Conservation (phyloP, 768 basidiomycete genomes). For the Boletus pseudopeckii region DNA sequence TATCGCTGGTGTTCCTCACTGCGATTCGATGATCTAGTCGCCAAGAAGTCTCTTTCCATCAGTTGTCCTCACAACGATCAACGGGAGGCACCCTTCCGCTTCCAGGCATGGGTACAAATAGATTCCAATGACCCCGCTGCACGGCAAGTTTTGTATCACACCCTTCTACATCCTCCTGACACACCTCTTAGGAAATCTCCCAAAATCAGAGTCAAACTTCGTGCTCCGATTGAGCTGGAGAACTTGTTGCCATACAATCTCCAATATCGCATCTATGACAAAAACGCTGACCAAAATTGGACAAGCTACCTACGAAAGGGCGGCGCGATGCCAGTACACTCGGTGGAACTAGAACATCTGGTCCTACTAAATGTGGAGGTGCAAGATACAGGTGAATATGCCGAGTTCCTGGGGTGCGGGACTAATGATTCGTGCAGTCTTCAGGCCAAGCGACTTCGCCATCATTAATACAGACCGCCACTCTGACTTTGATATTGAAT, state of each 20-base stretch:
- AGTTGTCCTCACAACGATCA: constrained; percentile 81
- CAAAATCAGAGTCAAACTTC: constrained; percentile 77
- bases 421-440: constrained; percentile 45
- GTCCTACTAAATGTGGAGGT: constrained; percentile 86
- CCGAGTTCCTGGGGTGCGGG: not conserved
- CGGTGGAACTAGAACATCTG: constrained; percentile 87
- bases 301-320: constrained; percentile 89
- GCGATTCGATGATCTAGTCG: constrained; percentile 84
- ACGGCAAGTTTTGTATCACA: constrained; percentile 41
- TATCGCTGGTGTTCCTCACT: constrained; percentile 90
- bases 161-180: constrained; percentile 3
- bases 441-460: constrained; percentile 92
- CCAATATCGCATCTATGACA: constrained; percentile 96
- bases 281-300: constrained; percentile 92
- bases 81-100: constrained; percentile 85
- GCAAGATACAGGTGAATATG: constrained; percentile 77
- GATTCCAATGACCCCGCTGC: constrained; percentile 54
- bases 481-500: constrained; percentile 85
- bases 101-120: constrained; percentile 87
- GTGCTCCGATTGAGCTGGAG: constrained; percentile 93
- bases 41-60: constrained; percentile 67
- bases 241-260: constrained; percentile 93
- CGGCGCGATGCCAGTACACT: constrained; percentile 94
- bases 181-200: constrained; percentile 65
- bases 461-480: constrained; percentile 95